phyloP scores from a whole-genome alignment of 176 grass and related monocot genomes.

The Eleusine indica region DNA sequence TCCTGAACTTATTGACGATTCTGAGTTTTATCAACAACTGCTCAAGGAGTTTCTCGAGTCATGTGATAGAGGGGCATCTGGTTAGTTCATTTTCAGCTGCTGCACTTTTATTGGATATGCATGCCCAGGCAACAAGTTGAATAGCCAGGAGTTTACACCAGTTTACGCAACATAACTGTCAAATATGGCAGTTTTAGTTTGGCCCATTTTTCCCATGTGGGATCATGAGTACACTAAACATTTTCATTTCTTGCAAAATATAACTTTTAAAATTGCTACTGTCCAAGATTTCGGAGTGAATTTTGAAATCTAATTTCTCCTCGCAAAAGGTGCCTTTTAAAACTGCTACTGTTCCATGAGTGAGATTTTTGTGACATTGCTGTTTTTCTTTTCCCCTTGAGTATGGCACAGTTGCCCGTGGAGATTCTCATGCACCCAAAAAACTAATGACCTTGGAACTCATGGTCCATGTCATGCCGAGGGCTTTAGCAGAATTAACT shows the following conservation, averaged over 20 bases:
- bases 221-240: background rate
- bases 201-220: background rate
- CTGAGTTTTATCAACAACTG: slow-evolving; percentile 94
- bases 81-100: slow-evolving; percentile 46
- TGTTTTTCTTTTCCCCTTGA: background rate
- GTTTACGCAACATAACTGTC: background rate
- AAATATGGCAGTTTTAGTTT: background rate
- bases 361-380: background rate
- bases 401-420: background rate
- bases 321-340: background rate
- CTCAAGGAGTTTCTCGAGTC: slow-evolving; percentile 95
- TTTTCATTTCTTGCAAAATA: background rate
- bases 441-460: background rate
- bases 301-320: background rate
- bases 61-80: slow-evolving; percentile 60
- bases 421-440: background rate
- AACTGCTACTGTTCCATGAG: background rate
- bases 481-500: background rate
- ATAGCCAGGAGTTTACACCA: background rate
- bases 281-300: background rate
- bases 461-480: background rate
- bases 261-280: background rate
- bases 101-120: background rate
- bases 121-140: background rate
- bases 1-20: slow-evolving; percentile 83